Evolutionary conservation across 352 stramenopile genomes (phyloP), one percentile per base, ranked within the genome.

Genomic region (Phytopythium montanum): DNA sequence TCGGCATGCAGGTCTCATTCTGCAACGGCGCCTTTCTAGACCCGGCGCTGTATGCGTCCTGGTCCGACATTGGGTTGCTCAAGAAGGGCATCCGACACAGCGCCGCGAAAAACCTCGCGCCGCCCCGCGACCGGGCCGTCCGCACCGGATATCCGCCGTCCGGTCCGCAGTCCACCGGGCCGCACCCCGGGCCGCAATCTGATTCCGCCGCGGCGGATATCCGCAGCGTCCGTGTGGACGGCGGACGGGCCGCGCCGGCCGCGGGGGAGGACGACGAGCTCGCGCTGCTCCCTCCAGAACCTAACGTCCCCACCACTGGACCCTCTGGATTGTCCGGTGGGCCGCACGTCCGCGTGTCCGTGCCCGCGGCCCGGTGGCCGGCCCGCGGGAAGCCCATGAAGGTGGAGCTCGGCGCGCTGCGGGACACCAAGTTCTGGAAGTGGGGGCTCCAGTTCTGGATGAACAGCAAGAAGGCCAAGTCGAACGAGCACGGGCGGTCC

Each of bases 21-120:
- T 92, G 84, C 69, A 91, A 95, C 54, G 82, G 82, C 21, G 84
- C 84, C 8, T 94, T 95, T 64, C 62, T 95, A 23, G 86, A 95
- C 57, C 85, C 86, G 31, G 76, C 86, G 29, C 67, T 95, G 48
- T 95, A 95, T 58, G 72, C 81, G 31, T 91, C 80, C 59, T 92
- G 86, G 83, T 85, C 86, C 10, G 84, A 93, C 66, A 68, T 91
- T 53, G 67, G 72, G 21, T 75, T 88, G 54, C 54, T 92, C 39
- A 77, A 74, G 52, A 83, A 83, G 59, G 76, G 72, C 19, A 33
- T 23, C 21, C 49, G 45, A 52, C 56, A 68, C 9, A 49, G 26
- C 26, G 45, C 34, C 7, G n/a, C n/a, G 21, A 46, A n/a, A n/a
- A n/a, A 16, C 16, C 13, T 21, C 45, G 19, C 36, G n/a, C n/a